phyloP scores from a whole-genome alignment of 371 early-diverging fungal genomes.

The Fennellomyces sp. region DNA sequence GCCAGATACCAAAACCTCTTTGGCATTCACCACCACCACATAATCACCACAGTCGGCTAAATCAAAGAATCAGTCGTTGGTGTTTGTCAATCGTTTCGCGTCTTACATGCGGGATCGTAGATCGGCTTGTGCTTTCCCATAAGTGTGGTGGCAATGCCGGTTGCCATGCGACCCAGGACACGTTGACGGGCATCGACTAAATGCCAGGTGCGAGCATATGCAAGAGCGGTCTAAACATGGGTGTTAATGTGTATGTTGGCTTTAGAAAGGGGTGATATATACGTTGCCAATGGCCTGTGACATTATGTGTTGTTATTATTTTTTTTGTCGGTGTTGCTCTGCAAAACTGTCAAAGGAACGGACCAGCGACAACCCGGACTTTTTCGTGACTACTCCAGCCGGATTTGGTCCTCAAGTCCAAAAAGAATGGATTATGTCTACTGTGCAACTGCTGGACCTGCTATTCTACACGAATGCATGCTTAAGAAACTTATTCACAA shows the following conservation, averaged over 20 bases:
- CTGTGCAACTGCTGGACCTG: no score
- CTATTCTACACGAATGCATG: no score
- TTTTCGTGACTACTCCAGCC: no score
- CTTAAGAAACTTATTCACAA: no score
- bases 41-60: constrained; percentile 96
- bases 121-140: constrained; percentile 98
- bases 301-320: constrained; percentile 33
- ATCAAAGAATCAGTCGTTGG: background rate
- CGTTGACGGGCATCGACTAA: constrained; percentile 92
- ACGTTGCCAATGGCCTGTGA: constrained; percentile 73
- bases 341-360: background rate
- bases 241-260: background rate
- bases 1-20: constrained; percentile 83
- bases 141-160: constrained; percentile 88
- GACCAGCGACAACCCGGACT: no score
- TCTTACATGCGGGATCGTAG: constrained; percentile 87
- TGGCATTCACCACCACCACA: constrained; percentile 96
- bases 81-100: background rate
- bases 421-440: no score
- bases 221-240: constrained; percentile 92
- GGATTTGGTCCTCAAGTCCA: no score
- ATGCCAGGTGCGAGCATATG: constrained; percentile 96
- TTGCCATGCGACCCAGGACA: constrained; percentile 88
- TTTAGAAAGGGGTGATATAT: constrained; percentile 13
- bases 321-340: background rate